Evolutionary conservation across 306 rosid species (phyloP).

Genomic region (Malus orientalis): DNA sequence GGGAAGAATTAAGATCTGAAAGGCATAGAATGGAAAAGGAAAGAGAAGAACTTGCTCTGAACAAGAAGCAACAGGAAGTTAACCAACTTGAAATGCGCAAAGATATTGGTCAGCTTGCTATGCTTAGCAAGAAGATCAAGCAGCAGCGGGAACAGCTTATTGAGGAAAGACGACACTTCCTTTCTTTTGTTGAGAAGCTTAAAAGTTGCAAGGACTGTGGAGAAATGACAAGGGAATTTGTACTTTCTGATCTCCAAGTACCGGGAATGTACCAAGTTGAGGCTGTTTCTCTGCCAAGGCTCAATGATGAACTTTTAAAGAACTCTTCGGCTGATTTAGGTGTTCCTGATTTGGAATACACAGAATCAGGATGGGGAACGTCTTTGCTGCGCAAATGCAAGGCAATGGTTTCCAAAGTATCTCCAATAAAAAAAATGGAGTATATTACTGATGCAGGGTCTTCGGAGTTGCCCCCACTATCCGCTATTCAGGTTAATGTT

Average conservation of each 20-base stretch:
- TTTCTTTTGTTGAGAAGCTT: conserved; percentile 66
- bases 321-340: conserved; percentile 18
- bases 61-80: conserved; percentile 49
- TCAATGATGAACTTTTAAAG: conserved; percentile 20
- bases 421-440: conserved; percentile 52
- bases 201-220: conserved; percentile 67
- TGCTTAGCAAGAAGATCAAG: conserved; percentile 70
- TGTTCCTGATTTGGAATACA: conserved; percentile 27
- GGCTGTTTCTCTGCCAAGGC: conserved; percentile 21
- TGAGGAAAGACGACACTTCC: conserved; percentile 52
- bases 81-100: conserved; percentile 58
- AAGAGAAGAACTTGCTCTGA: conserved; percentile 45
- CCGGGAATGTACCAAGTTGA: conserved; percentile 40
- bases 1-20: conserved; percentile 53
- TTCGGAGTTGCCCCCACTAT: conserved; percentile 21
- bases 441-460: conserved; percentile 31
- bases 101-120: conserved; percentile 68
- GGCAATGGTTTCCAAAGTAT: conserved; percentile 46
- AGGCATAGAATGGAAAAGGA: conserved; percentile 41
- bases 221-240: conserved; percentile 49
- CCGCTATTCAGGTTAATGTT: conserved; percentile 22
- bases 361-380: conserved; percentile 33
- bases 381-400: conserved; percentile 68
- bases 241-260: conserved; percentile 51
- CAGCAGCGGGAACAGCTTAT: conserved; percentile 60